phyloP scores from a whole-genome alignment of 2,329 filamentous ascomycete genomes.

The Mycosphaerella sp. region DNA sequence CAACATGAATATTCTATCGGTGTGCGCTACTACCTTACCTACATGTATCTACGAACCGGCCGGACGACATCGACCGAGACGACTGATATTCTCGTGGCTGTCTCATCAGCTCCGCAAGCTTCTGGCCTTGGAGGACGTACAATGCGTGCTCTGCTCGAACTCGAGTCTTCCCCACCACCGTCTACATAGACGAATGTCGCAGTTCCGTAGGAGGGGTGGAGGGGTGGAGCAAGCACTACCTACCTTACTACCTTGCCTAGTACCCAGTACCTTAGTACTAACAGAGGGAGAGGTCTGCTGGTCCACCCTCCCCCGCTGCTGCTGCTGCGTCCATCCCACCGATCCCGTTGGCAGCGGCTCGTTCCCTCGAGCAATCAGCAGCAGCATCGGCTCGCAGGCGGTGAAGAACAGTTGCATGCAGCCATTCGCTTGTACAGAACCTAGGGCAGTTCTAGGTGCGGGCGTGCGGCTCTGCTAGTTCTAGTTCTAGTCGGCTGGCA shows the following conservation, averaged over 20 bases:
- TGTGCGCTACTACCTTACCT: not conserved
- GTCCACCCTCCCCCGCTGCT: conserved; percentile 1
- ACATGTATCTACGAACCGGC: not conserved
- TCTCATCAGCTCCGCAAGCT: not conserved
- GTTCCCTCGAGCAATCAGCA: conserved; percentile 7
- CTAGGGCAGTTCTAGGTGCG: too few species aligned
- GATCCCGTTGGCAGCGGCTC: not conserved
- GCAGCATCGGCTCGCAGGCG: conserved; percentile 5
- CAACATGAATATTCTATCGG: too few species aligned
- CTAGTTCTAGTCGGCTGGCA: too few species aligned
- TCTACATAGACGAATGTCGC: too few species aligned
- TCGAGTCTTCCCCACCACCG: too few species aligned
- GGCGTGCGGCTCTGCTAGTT: conserved; percentile 7
- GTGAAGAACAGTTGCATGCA: conserved; percentile 7
- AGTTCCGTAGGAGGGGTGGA: too few species aligned
- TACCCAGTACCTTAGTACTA: too few species aligned
- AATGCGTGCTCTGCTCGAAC: not conserved
- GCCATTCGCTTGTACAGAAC: too few species aligned
- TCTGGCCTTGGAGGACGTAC: not conserved
- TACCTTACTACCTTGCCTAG: too few species aligned
- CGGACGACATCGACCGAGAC: not conserved
- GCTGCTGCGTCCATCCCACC: too few species aligned
- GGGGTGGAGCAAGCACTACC: too few species aligned
- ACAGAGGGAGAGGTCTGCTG: too few species aligned
- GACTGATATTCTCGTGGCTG: not conserved